Conservation (phyloP, 2,329 filamentous ascomycete genomes). For the Dryadomyces sulphureus region DNA sequence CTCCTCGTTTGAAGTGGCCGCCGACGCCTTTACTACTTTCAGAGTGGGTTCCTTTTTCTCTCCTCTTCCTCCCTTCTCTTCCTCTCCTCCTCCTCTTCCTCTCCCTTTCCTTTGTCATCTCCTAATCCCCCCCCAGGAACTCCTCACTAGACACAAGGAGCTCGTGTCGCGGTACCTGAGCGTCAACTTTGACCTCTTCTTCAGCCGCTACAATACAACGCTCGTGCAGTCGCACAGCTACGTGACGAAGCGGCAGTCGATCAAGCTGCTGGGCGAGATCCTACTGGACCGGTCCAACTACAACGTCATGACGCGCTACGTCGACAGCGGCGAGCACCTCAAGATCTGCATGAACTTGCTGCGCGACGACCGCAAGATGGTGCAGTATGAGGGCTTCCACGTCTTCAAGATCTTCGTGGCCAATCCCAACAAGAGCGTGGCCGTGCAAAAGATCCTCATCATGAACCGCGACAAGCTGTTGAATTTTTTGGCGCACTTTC, state of each 20-base stretch:
- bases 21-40: conserved; percentile 96
- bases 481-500: conserved; percentile 76
- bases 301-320: conserved; percentile 94
- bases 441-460: conserved; percentile 86
- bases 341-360: conserved; percentile 98
- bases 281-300: conserved; percentile 92
- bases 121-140: conserved; percentile 33
- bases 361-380: conserved; percentile 93
- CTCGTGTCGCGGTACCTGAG: conserved; percentile 77
- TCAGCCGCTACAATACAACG: conserved; percentile 73
- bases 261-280: conserved; percentile 92
- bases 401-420: conserved; percentile 99
- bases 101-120: not conserved
- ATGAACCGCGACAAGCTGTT: conserved; percentile 91
- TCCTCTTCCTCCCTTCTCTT: not conserved
- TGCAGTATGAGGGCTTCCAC: conserved; percentile 97
- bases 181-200: conserved; percentile 88
- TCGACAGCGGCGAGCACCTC: conserved; percentile 86
- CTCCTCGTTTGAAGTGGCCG: conserved; percentile 89
- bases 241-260: conserved; percentile 94
- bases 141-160: conserved; percentile 86
- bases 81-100: too few species aligned
- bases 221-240: conserved; percentile 89
- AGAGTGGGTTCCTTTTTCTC: conserved; percentile 22
- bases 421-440: conserved; percentile 94